Base-by-base conservation (phyloP, 202 grass and related monocot species). In the Saccharum hybrid region DNA sequence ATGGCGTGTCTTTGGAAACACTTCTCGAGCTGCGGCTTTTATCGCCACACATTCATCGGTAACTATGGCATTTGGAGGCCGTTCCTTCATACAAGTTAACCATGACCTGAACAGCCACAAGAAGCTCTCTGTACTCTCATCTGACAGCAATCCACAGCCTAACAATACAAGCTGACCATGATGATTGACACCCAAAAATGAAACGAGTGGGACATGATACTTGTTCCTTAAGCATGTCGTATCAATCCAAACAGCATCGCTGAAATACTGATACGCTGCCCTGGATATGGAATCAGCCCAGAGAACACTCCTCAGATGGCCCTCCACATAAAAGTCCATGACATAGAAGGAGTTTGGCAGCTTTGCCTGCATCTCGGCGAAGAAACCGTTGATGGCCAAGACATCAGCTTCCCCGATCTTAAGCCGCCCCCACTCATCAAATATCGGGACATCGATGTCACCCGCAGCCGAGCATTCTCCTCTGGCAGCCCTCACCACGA, bases 41-140 rank as follows among this genome's bases (percentile, higher is more conserved):
- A 92, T 89, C 6, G 88, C 88, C 63, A 74, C 66, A 15, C 67
- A 85, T 33, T 97, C 89, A 82, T 90, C 92, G 2, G 89, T 94
- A 76, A 97, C 87, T 77, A 97, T 83, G 10, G 87, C 94, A 66
- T 62, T 82, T 72, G 94, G 91, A 49, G 86, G 60, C 52, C 45
- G 65, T 78, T 84, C 89, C 45, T 87, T 84, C 87, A 97, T 97
- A 84, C 91, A 97, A 72, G 77, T 88, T 63, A 90, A 69, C 91
- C 94, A 93, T 3, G 91, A 78, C 79, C 80, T 93, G 54, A 93
- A 82, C 76, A 93, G 26, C 88, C 91, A 93, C 14, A 90, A 75
- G 33, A 85, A 85, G 83, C 82, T 93, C 83, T 93, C 91, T 22
- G 91, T 85, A 23, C 87, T 88, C 86, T 88, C 91, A 81, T 93